These are phyloP conservation scores for Colletotrichum chlorophyti DNA, from an alignment of 2,329 filamentous ascomycete genomes.

Conservation along the genomic window DNA sequence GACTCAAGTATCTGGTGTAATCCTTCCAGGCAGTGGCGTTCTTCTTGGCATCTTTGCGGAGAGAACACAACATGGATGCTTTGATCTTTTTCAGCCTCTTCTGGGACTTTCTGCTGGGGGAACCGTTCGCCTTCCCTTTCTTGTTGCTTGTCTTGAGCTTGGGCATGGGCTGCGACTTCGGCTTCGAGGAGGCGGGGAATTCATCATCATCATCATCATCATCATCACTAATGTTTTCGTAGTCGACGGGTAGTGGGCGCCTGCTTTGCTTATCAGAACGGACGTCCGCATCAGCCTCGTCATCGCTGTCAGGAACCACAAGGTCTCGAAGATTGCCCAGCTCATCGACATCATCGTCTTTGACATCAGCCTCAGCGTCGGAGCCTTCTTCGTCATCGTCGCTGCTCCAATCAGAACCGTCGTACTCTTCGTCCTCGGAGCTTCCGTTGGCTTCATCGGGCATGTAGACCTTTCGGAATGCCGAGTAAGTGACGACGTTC, in stretches of 20 bases:
- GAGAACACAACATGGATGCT: conserved; percentile 38
- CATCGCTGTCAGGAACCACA: conserved; percentile 39
- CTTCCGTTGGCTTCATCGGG: conserved; percentile 50
- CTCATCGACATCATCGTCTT: conserved; percentile 34
- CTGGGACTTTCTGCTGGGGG: conserved; percentile 30
- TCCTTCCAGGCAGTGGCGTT: conserved; percentile 66
- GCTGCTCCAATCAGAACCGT: conserved; percentile 38
- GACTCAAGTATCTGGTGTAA: conserved; percentile 73
- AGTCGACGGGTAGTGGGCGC: conserved; percentile 56
- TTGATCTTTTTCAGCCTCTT: conserved; percentile 46
- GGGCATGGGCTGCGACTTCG: too few species aligned
- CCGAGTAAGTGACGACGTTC: conserved; percentile 75
- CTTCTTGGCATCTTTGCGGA: conserved; percentile 42
- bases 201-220: conserved; percentile 38
- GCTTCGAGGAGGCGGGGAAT: conserved; percentile 15
- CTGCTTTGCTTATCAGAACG: conserved; percentile 45
- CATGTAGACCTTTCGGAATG: conserved; percentile 78
- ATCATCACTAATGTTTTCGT: conserved; percentile 38
- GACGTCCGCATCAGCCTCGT: conserved; percentile 29
- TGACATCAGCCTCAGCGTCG: conserved; percentile 39
- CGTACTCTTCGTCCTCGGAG: conserved; percentile 41
- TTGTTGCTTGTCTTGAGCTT: not conserved
- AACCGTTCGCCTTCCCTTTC: conserved; percentile 24
- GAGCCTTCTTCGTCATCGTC: conserved; percentile 43
- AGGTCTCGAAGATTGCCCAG: conserved; percentile 45